Conservation (phyloP, 2,329 filamentous ascomycete species). For the Chaetomium olivaceum region DNA sequence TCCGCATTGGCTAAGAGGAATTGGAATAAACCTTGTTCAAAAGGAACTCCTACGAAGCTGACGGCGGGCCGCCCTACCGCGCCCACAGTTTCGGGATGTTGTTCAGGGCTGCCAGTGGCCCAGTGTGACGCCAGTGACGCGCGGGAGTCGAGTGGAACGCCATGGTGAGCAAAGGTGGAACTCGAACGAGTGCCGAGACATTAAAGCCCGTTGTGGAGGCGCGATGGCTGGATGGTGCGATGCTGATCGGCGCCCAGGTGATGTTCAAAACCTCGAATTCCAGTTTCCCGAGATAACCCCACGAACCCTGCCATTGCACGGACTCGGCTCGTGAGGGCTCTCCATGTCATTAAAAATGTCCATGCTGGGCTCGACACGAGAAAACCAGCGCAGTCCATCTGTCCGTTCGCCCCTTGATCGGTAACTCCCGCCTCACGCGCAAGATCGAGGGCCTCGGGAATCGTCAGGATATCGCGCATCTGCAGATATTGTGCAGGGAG, state of each 20-base stretch:
- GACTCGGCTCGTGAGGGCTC: not conserved
- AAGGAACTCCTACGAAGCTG: not conserved
- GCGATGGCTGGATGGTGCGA: not conserved
- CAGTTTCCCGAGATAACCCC: not conserved
- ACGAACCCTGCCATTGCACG: not conserved
- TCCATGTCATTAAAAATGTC: not conserved
- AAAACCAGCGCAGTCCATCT: not conserved
- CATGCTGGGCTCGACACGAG: not conserved
- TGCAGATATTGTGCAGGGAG: not conserved
- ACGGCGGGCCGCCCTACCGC: not conserved
- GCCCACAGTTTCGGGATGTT: not conserved
- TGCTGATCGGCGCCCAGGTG: not conserved
- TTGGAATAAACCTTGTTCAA: not conserved
- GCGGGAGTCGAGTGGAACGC: not conserved
- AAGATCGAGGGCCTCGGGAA: not conserved
- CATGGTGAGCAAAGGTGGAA: not conserved
- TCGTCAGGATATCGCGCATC: not conserved
- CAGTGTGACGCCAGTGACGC: not conserved
- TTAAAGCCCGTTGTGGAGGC: not conserved
- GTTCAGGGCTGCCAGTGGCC: not conserved
- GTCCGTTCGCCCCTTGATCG: not conserved
- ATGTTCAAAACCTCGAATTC: not conserved
- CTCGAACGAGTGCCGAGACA: not conserved
- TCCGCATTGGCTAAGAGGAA: not conserved
- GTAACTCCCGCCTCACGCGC: not conserved